phyloP scores from a whole-genome alignment of 2,329 filamentous ascomycete species.

The Aspergillus ibericus region DNA sequence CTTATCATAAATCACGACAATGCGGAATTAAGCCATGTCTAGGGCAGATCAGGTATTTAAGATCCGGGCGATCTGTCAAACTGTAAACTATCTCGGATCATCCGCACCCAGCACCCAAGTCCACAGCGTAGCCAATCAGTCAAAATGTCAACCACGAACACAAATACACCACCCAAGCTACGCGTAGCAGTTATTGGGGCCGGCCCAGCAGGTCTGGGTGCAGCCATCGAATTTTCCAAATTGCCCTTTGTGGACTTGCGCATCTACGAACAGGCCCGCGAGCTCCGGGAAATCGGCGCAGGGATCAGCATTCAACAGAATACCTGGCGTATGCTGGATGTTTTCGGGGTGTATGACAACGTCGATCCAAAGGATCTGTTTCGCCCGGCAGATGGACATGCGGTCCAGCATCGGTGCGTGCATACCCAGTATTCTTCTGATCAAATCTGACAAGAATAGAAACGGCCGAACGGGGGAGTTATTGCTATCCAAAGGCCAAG shows the following conservation, averaged over 20 bases:
- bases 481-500: constrained; percentile 5
- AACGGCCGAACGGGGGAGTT: constrained; percentile 16
- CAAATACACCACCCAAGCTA: not conserved
- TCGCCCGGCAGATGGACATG: constrained; percentile 11
- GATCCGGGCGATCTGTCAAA: not conserved
- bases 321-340: constrained; percentile 17
- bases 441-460: not conserved
- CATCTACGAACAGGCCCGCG: constrained; percentile 15
- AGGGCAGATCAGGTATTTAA: not conserved
- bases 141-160: not conserved
- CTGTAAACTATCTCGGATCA: too few species aligned
- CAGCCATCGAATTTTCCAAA: constrained; percentile 14
- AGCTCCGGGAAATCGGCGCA: constrained; percentile 13
- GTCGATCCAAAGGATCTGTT: constrained; percentile 9
- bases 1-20: not conserved
- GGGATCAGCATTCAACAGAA: constrained; percentile 15
- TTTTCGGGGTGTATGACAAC: constrained; percentile 11
- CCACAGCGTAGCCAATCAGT: too few species aligned
- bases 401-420: constrained; percentile 12
- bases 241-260: constrained; percentile 7
- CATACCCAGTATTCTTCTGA: too few species aligned
- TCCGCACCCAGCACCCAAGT: not conserved
- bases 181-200: constrained; percentile 16
- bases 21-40: not conserved
- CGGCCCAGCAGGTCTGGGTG: constrained; percentile 15